phyloP scores from a whole-genome alignment of 345 rosid genomes.

The Euphorbia pulcherrima region DNA sequence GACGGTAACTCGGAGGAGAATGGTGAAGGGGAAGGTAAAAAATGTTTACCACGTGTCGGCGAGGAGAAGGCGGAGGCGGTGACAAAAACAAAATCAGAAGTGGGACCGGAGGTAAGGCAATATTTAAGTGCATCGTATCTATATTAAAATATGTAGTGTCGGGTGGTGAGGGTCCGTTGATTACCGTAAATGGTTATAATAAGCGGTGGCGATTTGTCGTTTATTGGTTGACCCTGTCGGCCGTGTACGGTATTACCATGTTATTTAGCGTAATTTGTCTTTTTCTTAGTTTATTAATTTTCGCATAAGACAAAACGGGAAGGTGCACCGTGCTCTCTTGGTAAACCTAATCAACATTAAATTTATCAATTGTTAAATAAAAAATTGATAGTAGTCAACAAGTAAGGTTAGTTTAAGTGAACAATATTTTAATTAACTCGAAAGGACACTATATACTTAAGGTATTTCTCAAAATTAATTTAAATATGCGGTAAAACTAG shows the following conservation, averaged over 20 bases:
- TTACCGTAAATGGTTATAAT: not conserved
- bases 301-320: conserved; percentile 18
- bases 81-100: conserved; percentile 21
- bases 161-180: conserved; percentile 35
- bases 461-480: too few species aligned
- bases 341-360: too few species aligned
- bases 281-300: not conserved
- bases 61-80: conserved; percentile 35
- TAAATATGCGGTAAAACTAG: too few species aligned
- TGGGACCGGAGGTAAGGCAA: conserved; percentile 56
- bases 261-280: conserved; percentile 4
- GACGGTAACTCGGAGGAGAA: conserved; percentile 30
- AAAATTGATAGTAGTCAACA: too few species aligned
- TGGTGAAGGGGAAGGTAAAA: conserved; percentile 15
- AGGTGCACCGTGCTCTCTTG: not conserved
- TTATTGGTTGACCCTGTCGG: conserved; percentile 24
- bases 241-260: not conserved
- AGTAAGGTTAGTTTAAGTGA: too few species aligned
- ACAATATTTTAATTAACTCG: too few species aligned
- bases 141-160: conserved; percentile 31
- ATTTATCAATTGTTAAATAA: too few species aligned
- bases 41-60: conserved; percentile 50
- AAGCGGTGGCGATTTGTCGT: conserved; percentile 20
- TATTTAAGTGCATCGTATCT: conserved; percentile 18
- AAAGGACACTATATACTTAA: too few species aligned